A percentile compares a stretch with the other conserved stretches of the same genome.
Evolutionary conservation across 305 asterid species (phyloP).

Genomic region (Petunia hybrid): DNA sequence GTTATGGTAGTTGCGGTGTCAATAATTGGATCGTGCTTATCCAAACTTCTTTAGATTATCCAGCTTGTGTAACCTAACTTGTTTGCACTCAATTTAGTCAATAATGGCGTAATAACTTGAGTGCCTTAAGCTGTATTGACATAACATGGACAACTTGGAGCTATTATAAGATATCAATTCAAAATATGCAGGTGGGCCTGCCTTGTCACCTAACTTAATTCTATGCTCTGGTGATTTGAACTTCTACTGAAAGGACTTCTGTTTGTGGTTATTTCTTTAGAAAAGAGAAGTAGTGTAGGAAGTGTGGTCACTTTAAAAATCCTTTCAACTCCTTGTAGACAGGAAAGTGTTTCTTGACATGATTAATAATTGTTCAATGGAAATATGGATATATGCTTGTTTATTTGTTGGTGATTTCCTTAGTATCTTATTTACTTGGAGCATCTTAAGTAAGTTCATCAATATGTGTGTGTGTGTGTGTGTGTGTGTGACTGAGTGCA

Average conservation of each 20-base stretch:
- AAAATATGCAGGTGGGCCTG: slow-evolving; percentile 53
- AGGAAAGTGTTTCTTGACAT: slow-evolving; percentile 3
- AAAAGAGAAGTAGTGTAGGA: slow-evolving; percentile 10
- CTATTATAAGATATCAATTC: slow-evolving; percentile 46
- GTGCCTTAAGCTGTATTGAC: slow-evolving; percentile 44
- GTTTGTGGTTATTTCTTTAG: background rate
- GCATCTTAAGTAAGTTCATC: background rate
- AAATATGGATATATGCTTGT: background rate
- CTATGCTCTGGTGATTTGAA: slow-evolving; percentile 32
- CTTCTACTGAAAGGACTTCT: background rate
- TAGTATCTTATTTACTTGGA: background rate
- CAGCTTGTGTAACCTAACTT: slow-evolving; percentile 42
- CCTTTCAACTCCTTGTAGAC: slow-evolving; percentile 6
- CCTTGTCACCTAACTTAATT: slow-evolving; percentile 47
- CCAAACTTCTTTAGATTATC: slow-evolving; percentile 40
- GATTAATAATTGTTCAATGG: slow-evolving; percentile 10
- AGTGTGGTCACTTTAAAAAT: background rate
- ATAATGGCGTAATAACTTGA: slow-evolving; percentile 42
- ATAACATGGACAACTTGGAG: slow-evolving; percentile 52
- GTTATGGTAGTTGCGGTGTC: slow-evolving; percentile 42
- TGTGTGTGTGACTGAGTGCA: background rate
- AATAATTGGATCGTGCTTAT: slow-evolving; percentile 42
- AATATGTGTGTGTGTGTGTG: background rate
- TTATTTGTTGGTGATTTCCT: slow-evolving; percentile 11
- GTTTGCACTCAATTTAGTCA: slow-evolving; percentile 35